These are phyloP conservation scores for Trypanosoma cruzi DNA, from an alignment of 208 protist genomes.

Conservation along the genomic window DNA sequence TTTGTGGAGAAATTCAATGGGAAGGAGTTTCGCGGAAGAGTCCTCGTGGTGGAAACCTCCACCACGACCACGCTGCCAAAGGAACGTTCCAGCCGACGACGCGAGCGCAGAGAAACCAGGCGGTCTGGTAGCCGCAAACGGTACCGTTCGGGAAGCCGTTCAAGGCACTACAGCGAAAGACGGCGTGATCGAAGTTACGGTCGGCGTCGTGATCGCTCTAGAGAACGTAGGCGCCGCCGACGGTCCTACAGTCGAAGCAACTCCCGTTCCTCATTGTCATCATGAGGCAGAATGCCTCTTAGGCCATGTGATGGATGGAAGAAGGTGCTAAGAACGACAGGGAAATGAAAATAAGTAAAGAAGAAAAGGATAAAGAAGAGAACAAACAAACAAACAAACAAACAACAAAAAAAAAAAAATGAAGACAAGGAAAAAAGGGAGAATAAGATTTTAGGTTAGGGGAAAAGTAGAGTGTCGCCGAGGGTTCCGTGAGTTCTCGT, in stretches of 20 bases:
- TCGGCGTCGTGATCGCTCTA: constrained; percentile 25
- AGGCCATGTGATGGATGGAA: neutral
- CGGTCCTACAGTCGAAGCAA: constrained; percentile 29
- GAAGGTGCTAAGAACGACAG: neutral
- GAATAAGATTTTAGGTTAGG: neutral
- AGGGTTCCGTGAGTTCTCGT: too few relatives aligned
- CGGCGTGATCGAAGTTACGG: constrained; percentile 18
- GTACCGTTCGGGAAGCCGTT: constrained; percentile 18
- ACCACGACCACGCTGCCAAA: constrained; percentile 12
- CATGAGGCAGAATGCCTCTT: constrained; percentile 16
- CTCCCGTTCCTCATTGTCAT: constrained; percentile 24
- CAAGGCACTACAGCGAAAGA: constrained; percentile 13
- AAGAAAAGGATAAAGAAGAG: neutral
- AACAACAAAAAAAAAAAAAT: neutral
- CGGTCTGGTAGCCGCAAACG: constrained; percentile 9
- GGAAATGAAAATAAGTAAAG: neutral
- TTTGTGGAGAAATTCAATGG: constrained; percentile 33
- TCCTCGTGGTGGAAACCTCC: constrained; percentile 29
- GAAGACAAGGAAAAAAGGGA: neutral
- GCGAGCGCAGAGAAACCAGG: constrained; percentile 10
- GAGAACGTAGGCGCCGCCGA: constrained; percentile 16
- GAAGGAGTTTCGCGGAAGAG: constrained; percentile 28
- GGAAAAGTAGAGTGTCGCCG: neutral
- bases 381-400: neutral
- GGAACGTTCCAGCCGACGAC: constrained; percentile 15